These are phyloP conservation scores for Pestalotiopsis sp. DNA, from an alignment of 2,329 filamentous ascomycete genomes.

Conservation along the genomic window DNA sequence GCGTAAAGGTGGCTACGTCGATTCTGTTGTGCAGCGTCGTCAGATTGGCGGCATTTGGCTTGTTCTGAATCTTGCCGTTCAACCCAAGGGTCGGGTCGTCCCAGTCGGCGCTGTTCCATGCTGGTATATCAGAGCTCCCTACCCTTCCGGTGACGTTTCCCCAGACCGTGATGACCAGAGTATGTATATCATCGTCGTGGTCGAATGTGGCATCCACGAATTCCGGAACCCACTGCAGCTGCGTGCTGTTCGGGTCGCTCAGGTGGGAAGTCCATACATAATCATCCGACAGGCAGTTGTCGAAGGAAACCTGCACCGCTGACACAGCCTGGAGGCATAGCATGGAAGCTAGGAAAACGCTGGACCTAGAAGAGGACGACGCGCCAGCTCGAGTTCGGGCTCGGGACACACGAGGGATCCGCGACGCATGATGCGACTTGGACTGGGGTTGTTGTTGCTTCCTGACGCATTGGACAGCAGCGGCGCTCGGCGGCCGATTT, in stretches of 20 bases:
- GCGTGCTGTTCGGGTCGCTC: slow-evolving; percentile 45
- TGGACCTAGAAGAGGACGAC: slow-evolving; percentile 27
- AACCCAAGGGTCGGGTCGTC: slow-evolving; percentile 58
- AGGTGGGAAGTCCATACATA: slow-evolving; percentile 50
- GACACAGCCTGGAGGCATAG: slow-evolving; percentile 44
- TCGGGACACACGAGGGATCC: background rate
- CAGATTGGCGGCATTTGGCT: slow-evolving; percentile 59
- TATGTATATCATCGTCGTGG: slow-evolving; percentile 59
- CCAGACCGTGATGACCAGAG: slow-evolving; percentile 78
- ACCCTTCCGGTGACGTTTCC: slow-evolving; percentile 86
- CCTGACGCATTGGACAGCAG: background rate
- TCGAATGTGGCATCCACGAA: slow-evolving; percentile 77
- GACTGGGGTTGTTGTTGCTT: background rate
- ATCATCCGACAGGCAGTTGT: slow-evolving; percentile 76
- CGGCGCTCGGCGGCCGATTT: background rate
- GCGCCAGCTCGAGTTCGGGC: background rate
- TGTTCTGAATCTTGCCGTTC: slow-evolving; percentile 76
- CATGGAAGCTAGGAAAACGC: slow-evolving; percentile 38
- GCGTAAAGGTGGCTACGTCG: slow-evolving; percentile 77
- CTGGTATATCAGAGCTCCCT: slow-evolving; percentile 59
- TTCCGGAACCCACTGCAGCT: slow-evolving; percentile 79
- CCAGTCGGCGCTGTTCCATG: slow-evolving; percentile 62
- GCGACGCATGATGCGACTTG: background rate
- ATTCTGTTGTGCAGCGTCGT: slow-evolving; percentile 76
- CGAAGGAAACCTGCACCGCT: slow-evolving; percentile 74